Base-by-base conservation (phyloP, 306 rosid genomes). In the Sesbania bispinosa region DNA sequence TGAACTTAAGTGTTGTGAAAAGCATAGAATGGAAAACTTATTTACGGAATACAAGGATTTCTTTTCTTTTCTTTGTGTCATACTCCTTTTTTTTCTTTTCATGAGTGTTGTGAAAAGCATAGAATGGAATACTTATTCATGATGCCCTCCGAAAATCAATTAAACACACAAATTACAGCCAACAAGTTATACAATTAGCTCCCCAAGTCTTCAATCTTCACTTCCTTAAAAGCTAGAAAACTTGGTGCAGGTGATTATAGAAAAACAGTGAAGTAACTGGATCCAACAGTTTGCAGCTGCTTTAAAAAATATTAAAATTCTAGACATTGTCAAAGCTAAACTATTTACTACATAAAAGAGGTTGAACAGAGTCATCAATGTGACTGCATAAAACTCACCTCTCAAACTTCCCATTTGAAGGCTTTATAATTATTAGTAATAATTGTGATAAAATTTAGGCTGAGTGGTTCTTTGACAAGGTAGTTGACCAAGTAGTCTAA, bases 261-360 rank as follows among this genome's bases (percentile, higher is more conserved):
- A 45, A 59, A 58, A 35, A 41, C 29, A 48, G 69, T 30, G 29
- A 6, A 9, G 41, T 36, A 77, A 29, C 29, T 18, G 15, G 38
- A 24, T 10, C 59, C 71, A 50, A 58, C 60, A 69, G 50, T 38
- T 61, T 61, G 29, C 7, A 18, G 51, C 55, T 15, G 45, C 30
- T 39, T 61, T 51, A 69, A 63, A 69, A 24, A 64, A 68, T 26
- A 67, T 10, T 67, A 11, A 69, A 60, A 18, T 38, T 59, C 8
- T 19, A 50, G 46, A 47, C 9, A 29, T n/a, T 26, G 55, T 39
- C 42, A 20, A 48, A 74, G n/a, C 54, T n/a, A 45, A 7, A 58
- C 19, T 32, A 43, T 43, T 43, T 30, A 32, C 46, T 18, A 23
- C 20, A 39, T 9, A 69, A 50, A 53, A n/a, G 41, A 53, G 74